Evolutionary conservation across 2,329 filamentous ascomycete genomes (phyloP).

Genomic region (Botryotinia convoluta): DNA sequence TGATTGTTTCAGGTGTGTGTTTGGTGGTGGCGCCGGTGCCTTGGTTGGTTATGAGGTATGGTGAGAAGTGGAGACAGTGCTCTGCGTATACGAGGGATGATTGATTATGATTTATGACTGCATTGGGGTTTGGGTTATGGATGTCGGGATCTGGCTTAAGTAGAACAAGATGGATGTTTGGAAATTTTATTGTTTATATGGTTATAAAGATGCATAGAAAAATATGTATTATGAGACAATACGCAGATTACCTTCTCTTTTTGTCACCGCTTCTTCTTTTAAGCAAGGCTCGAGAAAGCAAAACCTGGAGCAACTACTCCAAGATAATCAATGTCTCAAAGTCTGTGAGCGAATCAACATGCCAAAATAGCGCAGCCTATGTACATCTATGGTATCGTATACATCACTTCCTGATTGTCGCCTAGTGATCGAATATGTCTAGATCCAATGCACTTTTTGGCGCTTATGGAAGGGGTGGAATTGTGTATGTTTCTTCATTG

Average conservation of each 20-base stretch:
- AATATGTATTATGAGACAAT: not conserved
- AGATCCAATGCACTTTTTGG: too few relatives aligned
- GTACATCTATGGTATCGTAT: not conserved
- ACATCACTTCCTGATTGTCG: too few relatives aligned
- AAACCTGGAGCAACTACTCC: not conserved
- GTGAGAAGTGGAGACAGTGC: slow-evolving; percentile 32
- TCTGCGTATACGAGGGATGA: slow-evolving; percentile 9
- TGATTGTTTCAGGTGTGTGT: slow-evolving; percentile 39
- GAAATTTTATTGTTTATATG: not conserved
- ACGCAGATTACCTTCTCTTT: not conserved
- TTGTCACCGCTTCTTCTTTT: fast-evolving
- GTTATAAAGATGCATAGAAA: not conserved
- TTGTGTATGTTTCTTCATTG: too few relatives aligned
- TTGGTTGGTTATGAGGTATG: slow-evolving; percentile 50
- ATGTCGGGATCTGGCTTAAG: not conserved
- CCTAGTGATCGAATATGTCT: too few relatives aligned
- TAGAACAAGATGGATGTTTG: not conserved
- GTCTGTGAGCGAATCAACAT: not conserved
- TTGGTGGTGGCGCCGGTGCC: slow-evolving; percentile 51
- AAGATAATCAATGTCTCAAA: not conserved
- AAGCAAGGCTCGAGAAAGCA: not conserved
- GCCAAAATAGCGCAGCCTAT: not conserved
- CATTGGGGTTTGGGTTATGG: not conserved
- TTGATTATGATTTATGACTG: not conserved
- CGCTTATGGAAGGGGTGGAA: too few relatives aligned